Base-by-base conservation (phyloP, 2,329 filamentous ascomycete species). In the Alternaria sp. region DNA sequence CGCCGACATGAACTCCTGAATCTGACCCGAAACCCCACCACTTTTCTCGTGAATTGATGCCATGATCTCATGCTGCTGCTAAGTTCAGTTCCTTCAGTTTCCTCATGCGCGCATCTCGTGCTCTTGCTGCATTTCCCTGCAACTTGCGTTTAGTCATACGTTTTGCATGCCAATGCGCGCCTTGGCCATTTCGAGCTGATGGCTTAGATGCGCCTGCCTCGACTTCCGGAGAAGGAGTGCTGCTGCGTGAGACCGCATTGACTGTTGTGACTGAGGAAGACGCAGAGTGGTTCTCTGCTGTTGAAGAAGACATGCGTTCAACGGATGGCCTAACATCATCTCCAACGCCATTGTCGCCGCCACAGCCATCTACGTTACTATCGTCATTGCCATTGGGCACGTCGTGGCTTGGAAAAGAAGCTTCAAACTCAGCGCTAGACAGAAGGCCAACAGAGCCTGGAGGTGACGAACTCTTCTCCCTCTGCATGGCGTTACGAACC, bases 201-300 rank as follows among this genome's bases (percentile, higher is more conserved):
- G 8, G 0, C 1, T 0, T 6, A 5, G 1, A 0, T 10, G 15
- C 8, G 15, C 1, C 3, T 1, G 15, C 9, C 15, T n/a, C 15
- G 3, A 4, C 10, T 0, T 0, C n/a, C 0, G 36, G n/a, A 3
- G 36, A 40, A 6, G 36, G 36, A 2, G 36, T 11, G 36, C 0
- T 17, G 5, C 36, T 40, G 5, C 36, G 36, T 2, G 32, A 1
- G 32, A 6, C 0, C 4, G 15, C 2, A 10, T n/a, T 3, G 8
- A 4, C 8, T n/a, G 32, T 3, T 3, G 15, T 40, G 8, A 3
- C 2, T 5, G 32, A 10, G 0, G 4, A 40, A 10, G 4, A 1
- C 10, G 15, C 15, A 40, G 15, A 17, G 36, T 40, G 36, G 2
- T 11, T 40, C n/a, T 17, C 36, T 3, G n/a, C 9, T 1, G 5